Evolutionary conservation across 805 yeast genomes (phyloP), one percentile per base, ranked within the genome.

Genomic region (Myxozyma monticola): DNA sequence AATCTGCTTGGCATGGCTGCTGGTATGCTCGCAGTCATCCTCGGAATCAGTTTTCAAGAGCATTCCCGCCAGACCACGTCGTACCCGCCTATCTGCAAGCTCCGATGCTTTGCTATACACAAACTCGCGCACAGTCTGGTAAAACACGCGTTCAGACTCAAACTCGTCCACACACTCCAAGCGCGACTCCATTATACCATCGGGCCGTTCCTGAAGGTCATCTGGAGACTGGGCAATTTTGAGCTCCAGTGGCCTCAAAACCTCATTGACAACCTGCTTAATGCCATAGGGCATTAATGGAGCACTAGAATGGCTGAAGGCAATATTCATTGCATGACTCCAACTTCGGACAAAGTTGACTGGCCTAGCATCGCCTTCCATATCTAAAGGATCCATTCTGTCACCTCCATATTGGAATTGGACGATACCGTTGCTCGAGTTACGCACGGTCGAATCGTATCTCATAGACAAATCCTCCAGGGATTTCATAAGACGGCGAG

Each of bases 321-420:
- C 85, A 49, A 88, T 72, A 69, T 85, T 84, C 50, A 46, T 76
- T 5, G 96, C 83, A 68, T 93, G 99, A 56, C 83, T 89, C 99
- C 99, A 93, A 21, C 96, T 88, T 65, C 97, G 81, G 48, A 75
- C 76, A 67, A 93, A 91, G 67, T 95, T 89, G 30, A 93, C 99
- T 0, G 99, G 99, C 62, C 76, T 80, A 1, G 98, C 96, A 69
- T 95, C 96, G 60, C 99, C 99, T 71, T 95, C 99, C 99, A 93
- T 93, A 70, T 91, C 97, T 65, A 88, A 76, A 2, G 99, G 99
- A 74, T 93, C 99, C 57, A 93, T 77, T 41, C 98, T 96, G 69
- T 93, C 99, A 57, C 98, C 99, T 70, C 99, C 99, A 66, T 93
- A 93, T 30, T 88, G 87, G 71, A 93, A 93, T 71, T 93, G 99